These are phyloP conservation scores for Saccharomyces mikatae DNA, from an alignment of 805 yeast genomes.

Conservation along the genomic window DNA sequence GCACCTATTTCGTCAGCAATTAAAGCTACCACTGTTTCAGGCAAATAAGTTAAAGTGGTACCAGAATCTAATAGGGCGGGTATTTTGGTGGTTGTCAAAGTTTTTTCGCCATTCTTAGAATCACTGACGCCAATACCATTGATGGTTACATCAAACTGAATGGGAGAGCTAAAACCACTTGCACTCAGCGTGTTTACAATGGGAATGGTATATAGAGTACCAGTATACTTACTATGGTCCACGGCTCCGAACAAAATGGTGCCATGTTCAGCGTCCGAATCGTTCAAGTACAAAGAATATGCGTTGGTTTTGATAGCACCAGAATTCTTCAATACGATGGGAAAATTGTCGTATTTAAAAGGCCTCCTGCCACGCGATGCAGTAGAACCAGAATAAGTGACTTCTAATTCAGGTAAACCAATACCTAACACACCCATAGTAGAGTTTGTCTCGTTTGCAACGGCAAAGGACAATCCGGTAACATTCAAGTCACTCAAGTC, in stretches of 20 bases:
- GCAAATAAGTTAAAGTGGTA: slow-evolving; percentile 44
- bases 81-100: slow-evolving; percentile 20
- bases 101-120: slow-evolving; percentile 2
- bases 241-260: slow-evolving; percentile 65
- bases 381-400: slow-evolving; percentile 38
- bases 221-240: slow-evolving; percentile 54
- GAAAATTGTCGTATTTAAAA: slow-evolving; percentile 56
- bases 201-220: slow-evolving; percentile 43
- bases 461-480: slow-evolving; percentile 56
- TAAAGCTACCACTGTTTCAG: slow-evolving; percentile 25
- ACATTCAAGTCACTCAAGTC: slow-evolving; percentile 44
- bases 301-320: slow-evolving; percentile 38
- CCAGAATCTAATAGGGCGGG: slow-evolving; percentile 49
- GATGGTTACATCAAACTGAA: slow-evolving; percentile 16
- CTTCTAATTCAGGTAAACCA: slow-evolving; percentile 63
- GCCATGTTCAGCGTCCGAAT: slow-evolving; percentile 37
- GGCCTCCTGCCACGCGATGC: slow-evolving; percentile 9
- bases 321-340: slow-evolving; percentile 45
- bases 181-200: slow-evolving; percentile 34
- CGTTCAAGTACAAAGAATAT: slow-evolving; percentile 57
- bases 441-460: slow-evolving; percentile 59
- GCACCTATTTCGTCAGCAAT: slow-evolving; percentile 33
- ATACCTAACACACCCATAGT: slow-evolving; percentile 65
- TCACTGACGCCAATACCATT: not conserved
- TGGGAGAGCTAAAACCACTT: slow-evolving; percentile 12